A percentile compares a stretch with the other conserved stretches of the same genome.
These are phyloP conservation scores for Ophiosphaerella korrae DNA, from an alignment of 2,329 filamentous ascomycete genomes.

Conservation along the genomic window DNA sequence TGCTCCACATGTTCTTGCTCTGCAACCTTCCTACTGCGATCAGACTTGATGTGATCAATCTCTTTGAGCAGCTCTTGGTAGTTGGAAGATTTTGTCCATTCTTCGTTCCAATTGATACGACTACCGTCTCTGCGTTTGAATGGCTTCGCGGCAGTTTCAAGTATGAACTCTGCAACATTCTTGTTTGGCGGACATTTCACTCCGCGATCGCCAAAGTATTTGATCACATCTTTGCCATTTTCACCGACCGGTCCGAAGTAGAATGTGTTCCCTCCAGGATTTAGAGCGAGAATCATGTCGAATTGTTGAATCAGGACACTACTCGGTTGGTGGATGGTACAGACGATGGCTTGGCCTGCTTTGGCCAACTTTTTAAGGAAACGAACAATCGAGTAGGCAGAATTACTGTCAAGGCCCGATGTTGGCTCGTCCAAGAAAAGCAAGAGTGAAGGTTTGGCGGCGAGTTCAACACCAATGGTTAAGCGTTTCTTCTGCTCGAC, in stretches of 20 bases:
- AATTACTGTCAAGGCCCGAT: slow-evolving; percentile 71
- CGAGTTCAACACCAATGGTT: slow-evolving; percentile 74
- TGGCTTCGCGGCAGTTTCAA: slow-evolving; percentile 67
- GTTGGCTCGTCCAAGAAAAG: slow-evolving; percentile 77
- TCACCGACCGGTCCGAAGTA: slow-evolving; percentile 75
- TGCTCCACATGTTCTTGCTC: slow-evolving; percentile 25
- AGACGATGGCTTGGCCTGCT: slow-evolving; percentile 73
- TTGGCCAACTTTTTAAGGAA: slow-evolving; percentile 71
- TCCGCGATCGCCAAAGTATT: slow-evolving; percentile 71
- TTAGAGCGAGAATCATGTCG: slow-evolving; percentile 73
- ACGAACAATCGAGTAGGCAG: slow-evolving; percentile 69
- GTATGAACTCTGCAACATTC: slow-evolving; percentile 70
- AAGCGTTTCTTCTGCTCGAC: slow-evolving; percentile 74
- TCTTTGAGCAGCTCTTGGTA: slow-evolving; percentile 64
- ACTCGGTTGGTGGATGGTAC: slow-evolving; percentile 75
- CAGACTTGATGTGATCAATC: slow-evolving; percentile 67
- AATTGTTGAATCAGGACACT: slow-evolving; percentile 73
- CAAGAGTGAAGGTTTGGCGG: slow-evolving; percentile 64
- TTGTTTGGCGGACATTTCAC: slow-evolving; percentile 68
- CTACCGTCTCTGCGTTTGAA: slow-evolving; percentile 59
- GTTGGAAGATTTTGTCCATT: slow-evolving; percentile 71
- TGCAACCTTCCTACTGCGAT: slow-evolving; percentile 57
- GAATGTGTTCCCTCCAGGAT: slow-evolving; percentile 71
- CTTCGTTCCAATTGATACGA: slow-evolving; percentile 73
- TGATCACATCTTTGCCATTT: slow-evolving; percentile 67